These are phyloP conservation scores for Phanerodontia chrysosporium DNA, from an alignment of 768 basidiomycete genomes.

Conservation along the genomic window DNA sequence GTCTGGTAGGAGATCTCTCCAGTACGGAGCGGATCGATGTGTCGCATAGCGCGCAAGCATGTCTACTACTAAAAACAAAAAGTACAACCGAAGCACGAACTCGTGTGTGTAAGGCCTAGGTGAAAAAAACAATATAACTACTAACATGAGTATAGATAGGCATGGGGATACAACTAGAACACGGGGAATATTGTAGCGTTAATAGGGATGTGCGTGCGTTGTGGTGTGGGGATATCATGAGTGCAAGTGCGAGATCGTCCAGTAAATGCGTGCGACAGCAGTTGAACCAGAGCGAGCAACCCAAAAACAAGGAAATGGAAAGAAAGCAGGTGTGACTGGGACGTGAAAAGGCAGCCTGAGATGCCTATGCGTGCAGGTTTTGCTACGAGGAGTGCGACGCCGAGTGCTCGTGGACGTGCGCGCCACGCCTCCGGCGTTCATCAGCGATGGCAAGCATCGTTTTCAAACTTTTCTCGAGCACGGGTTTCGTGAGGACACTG, in stretches of 20 bases:
- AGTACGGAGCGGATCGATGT: no score
- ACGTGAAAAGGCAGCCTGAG: background rate
- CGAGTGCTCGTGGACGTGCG: background rate
- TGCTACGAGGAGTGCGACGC: background rate
- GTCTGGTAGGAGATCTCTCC: no score
- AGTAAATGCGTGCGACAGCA: background rate
- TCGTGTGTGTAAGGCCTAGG: background rate
- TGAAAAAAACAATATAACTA: background rate
- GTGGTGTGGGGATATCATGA: background rate
- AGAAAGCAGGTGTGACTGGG: background rate
- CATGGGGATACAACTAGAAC: background rate
- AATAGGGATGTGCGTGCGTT: background rate
- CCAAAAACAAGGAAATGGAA: background rate
- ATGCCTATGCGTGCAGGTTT: background rate
- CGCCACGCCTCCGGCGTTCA: conserved; percentile 31
- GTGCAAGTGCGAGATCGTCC: background rate
- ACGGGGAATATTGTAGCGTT: background rate
- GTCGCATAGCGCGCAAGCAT: no score
- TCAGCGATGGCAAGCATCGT: conserved; percentile 39
- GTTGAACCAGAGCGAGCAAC: background rate
- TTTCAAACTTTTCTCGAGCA: conserved; percentile 51
- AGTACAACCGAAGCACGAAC: background rate
- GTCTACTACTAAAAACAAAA: background rate
- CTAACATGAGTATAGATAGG: background rate
- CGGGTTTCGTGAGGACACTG: conserved; percentile 79